Conservation (phyloP, 2,329 filamentous ascomycete genomes). For the Penicillium sp. region DNA sequence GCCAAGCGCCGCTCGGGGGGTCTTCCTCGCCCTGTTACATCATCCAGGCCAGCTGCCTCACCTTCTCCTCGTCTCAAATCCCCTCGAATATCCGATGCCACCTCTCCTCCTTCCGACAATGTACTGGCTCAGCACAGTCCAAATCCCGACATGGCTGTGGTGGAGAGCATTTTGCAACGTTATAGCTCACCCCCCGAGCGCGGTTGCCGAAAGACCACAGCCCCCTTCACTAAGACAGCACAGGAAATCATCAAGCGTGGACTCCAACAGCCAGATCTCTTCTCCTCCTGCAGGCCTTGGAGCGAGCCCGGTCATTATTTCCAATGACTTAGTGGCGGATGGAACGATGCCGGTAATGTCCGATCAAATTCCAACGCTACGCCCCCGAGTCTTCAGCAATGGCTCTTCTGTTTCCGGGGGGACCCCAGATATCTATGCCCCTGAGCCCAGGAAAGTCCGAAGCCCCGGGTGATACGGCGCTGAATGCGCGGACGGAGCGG, state of each 20-base stretch:
- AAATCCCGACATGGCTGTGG: constrained; percentile 29
- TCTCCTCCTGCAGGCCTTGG: constrained; percentile 30
- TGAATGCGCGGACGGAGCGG: constrained; percentile 86
- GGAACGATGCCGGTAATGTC: constrained; percentile 25
- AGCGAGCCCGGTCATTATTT: constrained; percentile 38
- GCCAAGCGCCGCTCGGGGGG: constrained; percentile 39
- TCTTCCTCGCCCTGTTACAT: constrained; percentile 30
- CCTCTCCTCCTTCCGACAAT: constrained; percentile 32
- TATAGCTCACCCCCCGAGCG: constrained; percentile 30
- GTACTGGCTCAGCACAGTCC: constrained; percentile 23
- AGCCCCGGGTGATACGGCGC: constrained; percentile 67
- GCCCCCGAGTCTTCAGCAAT: constrained; percentile 41
- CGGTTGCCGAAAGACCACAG: constrained; percentile 22
- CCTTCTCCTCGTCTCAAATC: constrained; percentile 39
- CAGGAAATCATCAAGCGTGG: constrained; percentile 41
- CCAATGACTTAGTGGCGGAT: constrained; percentile 29
- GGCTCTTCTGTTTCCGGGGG: constrained; percentile 35
- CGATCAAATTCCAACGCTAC: constrained; percentile 34
- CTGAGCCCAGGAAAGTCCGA: constrained; percentile 56
- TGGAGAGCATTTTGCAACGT: constrained; percentile 24
- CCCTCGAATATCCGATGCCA: constrained; percentile 33
- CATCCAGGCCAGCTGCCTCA: constrained; percentile 27
- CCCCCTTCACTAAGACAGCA: constrained; percentile 29
- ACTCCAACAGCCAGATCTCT: constrained; percentile 29
- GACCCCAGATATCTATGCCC: constrained; percentile 54